phyloP scores from a whole-genome alignment of 2,329 filamentous ascomycete genomes.

The Pyrenophora graminea region DNA sequence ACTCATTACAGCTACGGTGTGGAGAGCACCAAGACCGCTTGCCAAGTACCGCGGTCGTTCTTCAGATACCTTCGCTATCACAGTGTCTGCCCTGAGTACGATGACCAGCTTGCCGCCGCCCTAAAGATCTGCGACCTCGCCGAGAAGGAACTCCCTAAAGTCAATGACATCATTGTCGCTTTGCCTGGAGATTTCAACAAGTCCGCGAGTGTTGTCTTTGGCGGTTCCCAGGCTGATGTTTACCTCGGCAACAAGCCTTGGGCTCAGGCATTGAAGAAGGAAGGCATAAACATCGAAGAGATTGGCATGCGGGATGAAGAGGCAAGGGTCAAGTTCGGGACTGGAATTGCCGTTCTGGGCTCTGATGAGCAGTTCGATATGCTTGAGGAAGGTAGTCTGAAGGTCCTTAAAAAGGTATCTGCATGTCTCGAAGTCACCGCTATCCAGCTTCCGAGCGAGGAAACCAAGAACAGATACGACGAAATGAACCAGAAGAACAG shows the following conservation, averaged over 20 bases:
- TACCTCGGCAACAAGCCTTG: conserved; percentile 51
- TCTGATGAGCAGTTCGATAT: conserved; percentile 48
- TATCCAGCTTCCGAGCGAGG: conserved; percentile 55
- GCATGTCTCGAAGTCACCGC: conserved; percentile 49
- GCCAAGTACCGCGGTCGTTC: conserved; percentile 78
- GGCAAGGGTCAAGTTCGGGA: conserved; percentile 56
- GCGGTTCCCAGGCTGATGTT: conserved; percentile 54
- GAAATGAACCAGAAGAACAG: conserved; percentile 38
- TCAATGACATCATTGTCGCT: conserved; percentile 54
- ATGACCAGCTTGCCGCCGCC: conserved; percentile 67
- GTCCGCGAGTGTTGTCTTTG: conserved; percentile 72
- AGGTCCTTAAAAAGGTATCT: conserved; percentile 25
- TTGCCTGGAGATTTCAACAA: conserved; percentile 81
- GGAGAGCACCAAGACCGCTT: conserved; percentile 60
- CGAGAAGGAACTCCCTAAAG: conserved; percentile 66
- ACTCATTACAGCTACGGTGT: conserved; percentile 60
- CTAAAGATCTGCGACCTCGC: conserved; percentile 69
- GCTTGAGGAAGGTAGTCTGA: conserved; percentile 26
- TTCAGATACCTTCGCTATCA: conserved; percentile 85
- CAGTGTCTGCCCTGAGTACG: conserved; percentile 82
- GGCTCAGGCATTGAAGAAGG: conserved; percentile 38
- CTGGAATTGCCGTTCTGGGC: conserved; percentile 55
- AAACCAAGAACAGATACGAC: conserved; percentile 53
- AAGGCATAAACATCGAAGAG: conserved; percentile 21
- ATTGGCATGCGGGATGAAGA: conserved; percentile 52